phyloP scores from a whole-genome alignment of 2,329 filamentous ascomycete species.

The Phyllosticta citribraziliensis region DNA sequence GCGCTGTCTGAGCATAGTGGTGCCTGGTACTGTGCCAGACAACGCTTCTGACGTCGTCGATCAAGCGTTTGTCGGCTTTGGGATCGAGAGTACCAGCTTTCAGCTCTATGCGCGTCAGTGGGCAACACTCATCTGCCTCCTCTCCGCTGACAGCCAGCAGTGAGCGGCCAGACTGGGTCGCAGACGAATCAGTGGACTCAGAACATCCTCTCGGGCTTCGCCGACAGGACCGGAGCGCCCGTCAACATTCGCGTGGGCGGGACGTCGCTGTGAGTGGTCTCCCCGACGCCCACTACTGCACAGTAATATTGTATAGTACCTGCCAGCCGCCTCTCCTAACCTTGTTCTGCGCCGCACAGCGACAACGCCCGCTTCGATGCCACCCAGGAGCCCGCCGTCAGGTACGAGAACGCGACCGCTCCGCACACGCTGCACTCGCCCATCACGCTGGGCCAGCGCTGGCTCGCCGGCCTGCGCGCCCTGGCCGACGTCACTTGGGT shows the following conservation, averaged over 20 bases:
- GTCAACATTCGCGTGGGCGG: slow-evolving; percentile 3
- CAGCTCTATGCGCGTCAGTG: neutral
- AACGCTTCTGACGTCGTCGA: neutral
- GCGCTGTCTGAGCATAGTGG: neutral
- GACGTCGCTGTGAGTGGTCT: neutral
- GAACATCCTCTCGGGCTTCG: slow-evolving; percentile 2
- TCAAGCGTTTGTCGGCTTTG: neutral
- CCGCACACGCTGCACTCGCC: neutral
- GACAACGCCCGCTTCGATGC: slow-evolving; percentile 4
- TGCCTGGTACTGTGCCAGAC: neutral
- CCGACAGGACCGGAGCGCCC: neutral
- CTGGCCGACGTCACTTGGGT: neutral
- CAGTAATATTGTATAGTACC: too few relatives aligned
- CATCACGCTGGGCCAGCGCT: neutral
- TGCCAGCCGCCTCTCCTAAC: neutral
- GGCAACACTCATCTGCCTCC: neutral
- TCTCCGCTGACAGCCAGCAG: neutral
- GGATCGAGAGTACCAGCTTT: neutral
- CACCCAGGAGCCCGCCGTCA: neutral
- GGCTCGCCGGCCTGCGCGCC: neutral
- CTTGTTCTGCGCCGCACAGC: neutral
- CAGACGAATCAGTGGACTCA: neutral
- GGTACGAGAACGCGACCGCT: neutral
- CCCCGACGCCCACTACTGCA: too few relatives aligned
- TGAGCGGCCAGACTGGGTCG: neutral